phyloP scores from a whole-genome alignment of 2,329 filamentous ascomycete species.

The Setomelanomma holmii region DNA sequence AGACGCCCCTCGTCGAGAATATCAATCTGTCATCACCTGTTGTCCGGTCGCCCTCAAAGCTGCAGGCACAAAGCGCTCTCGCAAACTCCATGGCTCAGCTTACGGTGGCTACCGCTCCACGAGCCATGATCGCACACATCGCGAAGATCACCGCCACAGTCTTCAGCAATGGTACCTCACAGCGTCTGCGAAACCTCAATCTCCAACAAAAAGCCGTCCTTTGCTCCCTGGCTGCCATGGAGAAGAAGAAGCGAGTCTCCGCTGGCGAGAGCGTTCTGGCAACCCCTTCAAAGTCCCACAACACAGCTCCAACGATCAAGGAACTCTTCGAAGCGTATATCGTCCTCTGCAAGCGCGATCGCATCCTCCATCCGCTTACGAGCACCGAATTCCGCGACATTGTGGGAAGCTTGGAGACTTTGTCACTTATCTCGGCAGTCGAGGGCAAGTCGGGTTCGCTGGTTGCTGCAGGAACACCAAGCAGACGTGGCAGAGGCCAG shows the following conservation, averaged over 20 bases:
- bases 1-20: slow-evolving; percentile 81
- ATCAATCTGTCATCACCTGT: slow-evolving; percentile 70
- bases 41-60: slow-evolving; percentile 52
- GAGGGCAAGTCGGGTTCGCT: slow-evolving; percentile 75
- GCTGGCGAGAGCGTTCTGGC: slow-evolving; percentile 35
- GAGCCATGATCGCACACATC: slow-evolving; percentile 87
- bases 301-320: slow-evolving; percentile 80
- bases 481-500: slow-evolving; percentile 66
- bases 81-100: slow-evolving; percentile 63
- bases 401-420: slow-evolving; percentile 83
- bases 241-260: slow-evolving; percentile 70
- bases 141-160: slow-evolving; percentile 89
- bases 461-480: slow-evolving; percentile 69
- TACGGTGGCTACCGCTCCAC: slow-evolving; percentile 80
- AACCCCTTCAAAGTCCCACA: slow-evolving; percentile 54
- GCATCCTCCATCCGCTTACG: slow-evolving; percentile 87
- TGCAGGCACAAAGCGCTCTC: slow-evolving; percentile 31
- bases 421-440: slow-evolving; percentile 77
- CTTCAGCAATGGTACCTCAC: slow-evolving; percentile 86
- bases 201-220: slow-evolving; percentile 95
- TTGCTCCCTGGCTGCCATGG: slow-evolving; percentile 86
- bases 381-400: slow-evolving; percentile 95
- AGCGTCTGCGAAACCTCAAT: slow-evolving; percentile 86
- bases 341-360: slow-evolving; percentile 81
- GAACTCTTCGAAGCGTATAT: slow-evolving; percentile 84